Conservation (phyloP, 2,329 filamentous ascomycete genomes). For the Septoria petroselini region DNA sequence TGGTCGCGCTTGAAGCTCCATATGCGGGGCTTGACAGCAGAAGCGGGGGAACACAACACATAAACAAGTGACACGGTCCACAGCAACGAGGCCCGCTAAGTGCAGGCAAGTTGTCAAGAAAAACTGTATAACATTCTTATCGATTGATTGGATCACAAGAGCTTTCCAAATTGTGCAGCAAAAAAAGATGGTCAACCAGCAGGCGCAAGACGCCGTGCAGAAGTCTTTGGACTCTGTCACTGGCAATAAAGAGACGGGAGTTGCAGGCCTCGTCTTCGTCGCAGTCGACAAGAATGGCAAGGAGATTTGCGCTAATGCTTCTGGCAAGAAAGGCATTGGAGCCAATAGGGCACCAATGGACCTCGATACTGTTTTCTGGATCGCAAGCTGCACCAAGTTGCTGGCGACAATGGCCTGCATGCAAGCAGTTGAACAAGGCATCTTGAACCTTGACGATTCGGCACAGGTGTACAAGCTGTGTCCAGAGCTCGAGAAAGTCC, state of each 20-base stretch:
- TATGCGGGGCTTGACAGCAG: conserved; percentile 4
- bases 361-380: conserved; percentile 58
- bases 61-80: conserved; percentile 1
- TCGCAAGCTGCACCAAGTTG: conserved; percentile 53
- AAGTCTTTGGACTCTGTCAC: conserved; percentile 39
- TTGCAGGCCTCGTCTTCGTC: conserved; percentile 46
- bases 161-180: no score
- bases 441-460: conserved; percentile 44
- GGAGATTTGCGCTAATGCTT: conserved; percentile 43
- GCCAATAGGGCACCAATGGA: conserved; percentile 53
- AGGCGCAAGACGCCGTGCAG: conserved; percentile 39
- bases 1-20: conserved; percentile 1
- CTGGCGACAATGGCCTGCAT: conserved; percentile 46
- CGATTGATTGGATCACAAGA: no score
- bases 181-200: conserved; percentile 27
- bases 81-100: not conserved
- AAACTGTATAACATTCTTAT: no score
- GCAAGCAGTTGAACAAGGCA: conserved; percentile 48
- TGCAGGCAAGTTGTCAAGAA: not conserved
- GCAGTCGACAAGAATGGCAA: conserved; percentile 47
- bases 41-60: conserved; percentile 5
- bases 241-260: conserved; percentile 32
- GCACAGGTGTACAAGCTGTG: conserved; percentile 41
- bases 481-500: conserved; percentile 44
- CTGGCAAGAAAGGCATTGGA: conserved; percentile 41